These are phyloP conservation scores for Glycyrrhiza uralensis DNA, from an alignment of 306 rosid species.

Conservation along the genomic window DNA sequence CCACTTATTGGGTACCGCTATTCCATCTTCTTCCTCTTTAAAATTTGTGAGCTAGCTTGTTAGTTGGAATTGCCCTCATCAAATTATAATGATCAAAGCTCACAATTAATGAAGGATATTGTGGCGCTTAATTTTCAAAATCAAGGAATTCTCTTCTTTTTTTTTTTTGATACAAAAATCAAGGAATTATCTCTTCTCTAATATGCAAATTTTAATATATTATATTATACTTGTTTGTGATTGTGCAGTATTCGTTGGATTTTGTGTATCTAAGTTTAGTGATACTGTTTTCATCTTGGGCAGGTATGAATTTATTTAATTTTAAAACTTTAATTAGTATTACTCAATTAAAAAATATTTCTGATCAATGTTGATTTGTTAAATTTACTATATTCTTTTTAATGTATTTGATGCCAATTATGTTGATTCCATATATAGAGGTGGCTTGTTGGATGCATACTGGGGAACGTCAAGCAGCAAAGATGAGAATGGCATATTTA, in stretches of 20 bases:
- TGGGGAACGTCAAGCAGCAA: conserved; percentile 88
- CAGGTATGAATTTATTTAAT: conserved; percentile 42
- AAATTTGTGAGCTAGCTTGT: too few species aligned
- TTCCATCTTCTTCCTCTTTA: too few species aligned
- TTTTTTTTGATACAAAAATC: too few species aligned
- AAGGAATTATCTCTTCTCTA: background rate
- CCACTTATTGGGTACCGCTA: background rate
- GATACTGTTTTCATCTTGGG: conserved; percentile 85
- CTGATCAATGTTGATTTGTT: background rate
- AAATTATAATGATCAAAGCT: background rate
- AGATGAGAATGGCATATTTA: conserved; percentile 90
- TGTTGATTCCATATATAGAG: conserved; percentile 40
- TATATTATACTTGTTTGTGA: background rate
- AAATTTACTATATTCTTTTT: background rate
- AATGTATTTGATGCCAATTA: background rate
- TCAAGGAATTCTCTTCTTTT: background rate
- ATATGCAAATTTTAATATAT: background rate
- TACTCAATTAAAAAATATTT: background rate
- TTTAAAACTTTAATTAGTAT: background rate
- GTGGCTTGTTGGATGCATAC: conserved; percentile 99
- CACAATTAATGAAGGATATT: background rate
- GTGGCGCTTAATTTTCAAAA: background rate
- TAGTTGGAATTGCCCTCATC: conserved; percentile 1
- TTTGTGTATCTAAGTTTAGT: conserved; percentile 76
- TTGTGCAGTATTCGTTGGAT: conserved; percentile 82